phyloP scores from a whole-genome alignment of 2,329 filamentous ascomycete genomes.

The Stachybotrys chlorohalonatus region DNA sequence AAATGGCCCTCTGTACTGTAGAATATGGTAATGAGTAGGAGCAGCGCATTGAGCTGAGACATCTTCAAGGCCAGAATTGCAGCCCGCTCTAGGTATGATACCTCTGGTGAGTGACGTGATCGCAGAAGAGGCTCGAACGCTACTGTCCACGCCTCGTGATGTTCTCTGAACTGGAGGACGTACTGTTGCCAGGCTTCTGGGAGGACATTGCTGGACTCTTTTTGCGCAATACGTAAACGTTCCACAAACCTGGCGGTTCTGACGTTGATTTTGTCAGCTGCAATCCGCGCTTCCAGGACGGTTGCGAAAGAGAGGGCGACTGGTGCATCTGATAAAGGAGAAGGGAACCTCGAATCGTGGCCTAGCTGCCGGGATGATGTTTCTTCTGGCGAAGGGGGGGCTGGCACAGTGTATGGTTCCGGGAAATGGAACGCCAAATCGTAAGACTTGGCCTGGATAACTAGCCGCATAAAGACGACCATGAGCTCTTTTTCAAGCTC shows the following conservation, averaged over 20 bases:
- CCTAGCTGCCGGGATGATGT: not conserved
- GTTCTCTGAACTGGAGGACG: slow-evolving; percentile 36
- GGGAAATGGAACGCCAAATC: slow-evolving; percentile 62
- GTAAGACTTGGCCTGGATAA: slow-evolving; percentile 58
- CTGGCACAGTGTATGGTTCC: slow-evolving; percentile 49
- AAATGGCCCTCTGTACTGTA: slow-evolving; percentile 49
- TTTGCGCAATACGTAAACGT: slow-evolving; percentile 35
- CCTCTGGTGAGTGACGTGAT: slow-evolving; percentile 36
- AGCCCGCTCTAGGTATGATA: slow-evolving; percentile 46
- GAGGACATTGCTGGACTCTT: slow-evolving; percentile 43
- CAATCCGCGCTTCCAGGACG: slow-evolving; percentile 44
- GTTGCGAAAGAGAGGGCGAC: slow-evolving; percentile 31
- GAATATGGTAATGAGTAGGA: slow-evolving; percentile 53
- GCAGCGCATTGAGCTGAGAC: slow-evolving; percentile 47
- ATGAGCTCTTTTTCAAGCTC: slow-evolving; percentile 49
- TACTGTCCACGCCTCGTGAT: slow-evolving; percentile 44
- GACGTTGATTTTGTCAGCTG: slow-evolving; percentile 48
- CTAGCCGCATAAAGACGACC: slow-evolving; percentile 54
- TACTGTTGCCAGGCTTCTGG: slow-evolving; percentile 38
- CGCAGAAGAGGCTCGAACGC: slow-evolving; percentile 48
- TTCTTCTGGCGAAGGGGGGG: slow-evolving; percentile 6
- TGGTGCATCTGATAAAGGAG: slow-evolving; percentile 27
- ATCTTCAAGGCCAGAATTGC: slow-evolving; percentile 55
- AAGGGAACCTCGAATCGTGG: not conserved
- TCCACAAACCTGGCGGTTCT: slow-evolving; percentile 51